These are phyloP conservation scores for Apiotrichum montevideense DNA, from an alignment of 1,284 basidiomycete genomes.

Conservation along the genomic window DNA sequence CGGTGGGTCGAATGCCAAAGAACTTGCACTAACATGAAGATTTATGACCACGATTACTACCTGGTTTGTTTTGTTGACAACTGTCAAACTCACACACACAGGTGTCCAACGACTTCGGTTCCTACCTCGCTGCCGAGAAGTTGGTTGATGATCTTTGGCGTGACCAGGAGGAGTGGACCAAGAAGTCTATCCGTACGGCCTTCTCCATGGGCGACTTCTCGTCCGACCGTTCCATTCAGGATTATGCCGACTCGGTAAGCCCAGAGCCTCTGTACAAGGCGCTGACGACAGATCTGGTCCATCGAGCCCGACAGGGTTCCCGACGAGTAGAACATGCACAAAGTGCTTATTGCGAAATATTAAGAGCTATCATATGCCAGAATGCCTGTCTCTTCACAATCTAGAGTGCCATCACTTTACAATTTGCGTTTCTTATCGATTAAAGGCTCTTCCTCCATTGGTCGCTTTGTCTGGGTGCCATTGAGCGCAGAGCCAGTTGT, in stretches of 20 bases:
- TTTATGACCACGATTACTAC: conserved; percentile 58
- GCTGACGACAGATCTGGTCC: conserved; percentile 33
- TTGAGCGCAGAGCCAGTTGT: no score
- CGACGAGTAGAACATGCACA: conserved; percentile 5
- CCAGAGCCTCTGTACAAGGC: not conserved
- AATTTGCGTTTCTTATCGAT: conserved; percentile 20
- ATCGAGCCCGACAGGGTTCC: conserved; percentile 37
- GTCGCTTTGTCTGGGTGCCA: not conserved
- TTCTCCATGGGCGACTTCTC: conserved; percentile 91
- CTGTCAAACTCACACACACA: no score
- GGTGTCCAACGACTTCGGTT: conserved; percentile 77
- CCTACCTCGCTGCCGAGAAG: conserved; percentile 70
- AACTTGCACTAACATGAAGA: conserved; percentile 10
- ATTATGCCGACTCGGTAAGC: conserved; percentile 60
- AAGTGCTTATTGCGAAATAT: not conserved
- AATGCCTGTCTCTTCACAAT: no score
- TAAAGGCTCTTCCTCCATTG: not conserved
- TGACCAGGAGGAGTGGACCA: conserved; percentile 76
- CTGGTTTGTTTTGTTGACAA: conserved; percentile 39
- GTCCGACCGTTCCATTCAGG: conserved; percentile 80
- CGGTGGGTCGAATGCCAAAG: conserved; percentile 8
- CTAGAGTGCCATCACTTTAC: not conserved
- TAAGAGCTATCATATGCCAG: no score
- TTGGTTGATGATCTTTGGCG: conserved; percentile 82
- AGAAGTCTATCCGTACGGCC: conserved; percentile 78